Evolutionary conservation across 2,329 filamentous ascomycete species (phyloP), one percentile per base, ranked within the genome.

Genomic region (Hypoxylon sp.): DNA sequence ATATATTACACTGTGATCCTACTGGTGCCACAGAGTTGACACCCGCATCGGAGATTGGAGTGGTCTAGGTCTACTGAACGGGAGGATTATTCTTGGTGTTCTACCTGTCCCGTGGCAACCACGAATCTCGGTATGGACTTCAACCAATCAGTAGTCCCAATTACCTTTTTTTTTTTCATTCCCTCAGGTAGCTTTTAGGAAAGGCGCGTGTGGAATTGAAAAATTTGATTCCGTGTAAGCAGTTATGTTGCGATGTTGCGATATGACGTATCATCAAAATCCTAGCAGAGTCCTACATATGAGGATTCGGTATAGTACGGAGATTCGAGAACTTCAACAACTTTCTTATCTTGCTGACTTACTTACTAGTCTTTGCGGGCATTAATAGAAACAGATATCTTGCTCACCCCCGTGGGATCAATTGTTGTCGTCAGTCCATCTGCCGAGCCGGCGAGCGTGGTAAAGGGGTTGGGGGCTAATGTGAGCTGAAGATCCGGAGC

Each of bases 1-100:
- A 55, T 37, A 80, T 22, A 44, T 17, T n/a, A 14, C 65, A 55
- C 53, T 14, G 31, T 44, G 29, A 54, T 51, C 48, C 33, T 44
- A 37, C 39, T 17, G 44, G 46, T 26, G 19, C 24, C 29, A 50
- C 31, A 10, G 22, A 33, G 29, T 44, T 44, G 10, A 52, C 19
- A 47, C 37, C 14, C 19, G n/a, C 22, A 46, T 26, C 33, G 52
- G 29, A 4, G 6, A 46, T 33, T 57, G n/a, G 37, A 42, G 24
- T 55, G 26, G 50, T 17, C n/a, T 29, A 50, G 48, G n/a, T 29
- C 39, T 24, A 22, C n/a, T 10, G 4, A n/a, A 26, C 26, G 11
- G 26, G 22, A 33, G 17, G 53, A 35, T 26, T 19, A 46, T 31
- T 29, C 5, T 31, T 14, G 22, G 11, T 52, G 47, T 22, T 1